Conservation (phyloP, 306 rosid genomes). For the Acacia melanoxylon region DNA sequence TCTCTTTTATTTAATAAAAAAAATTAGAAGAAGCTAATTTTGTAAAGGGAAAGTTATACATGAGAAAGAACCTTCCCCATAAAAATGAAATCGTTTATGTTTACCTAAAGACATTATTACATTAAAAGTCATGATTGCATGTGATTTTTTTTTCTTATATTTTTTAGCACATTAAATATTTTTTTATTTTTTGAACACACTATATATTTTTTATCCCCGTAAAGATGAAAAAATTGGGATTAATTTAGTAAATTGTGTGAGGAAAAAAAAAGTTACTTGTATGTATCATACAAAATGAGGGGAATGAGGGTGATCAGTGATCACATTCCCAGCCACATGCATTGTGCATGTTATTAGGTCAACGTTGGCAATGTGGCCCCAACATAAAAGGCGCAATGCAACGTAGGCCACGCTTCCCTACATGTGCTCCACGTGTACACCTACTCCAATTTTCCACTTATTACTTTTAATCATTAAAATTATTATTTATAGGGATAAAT, state of each 20-base stretch:
- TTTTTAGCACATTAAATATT: too few relatives aligned
- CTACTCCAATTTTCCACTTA: not conserved
- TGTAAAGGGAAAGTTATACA: not conserved
- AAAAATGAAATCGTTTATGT: not conserved
- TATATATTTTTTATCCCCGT: not conserved
- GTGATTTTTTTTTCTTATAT: too few relatives aligned
- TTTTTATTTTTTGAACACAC: too few relatives aligned
- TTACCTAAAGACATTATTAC: not conserved
- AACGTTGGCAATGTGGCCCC: slow-evolving; percentile 29
- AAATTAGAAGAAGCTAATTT: not conserved
- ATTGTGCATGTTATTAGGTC: slow-evolving; percentile 7
- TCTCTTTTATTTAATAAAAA: too few relatives aligned
- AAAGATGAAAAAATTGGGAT: not conserved
- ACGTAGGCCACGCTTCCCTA: slow-evolving; percentile 12
- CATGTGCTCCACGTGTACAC: slow-evolving; percentile 46
- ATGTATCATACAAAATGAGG: not conserved
- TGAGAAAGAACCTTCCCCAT: not conserved
- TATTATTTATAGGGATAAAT: too few relatives aligned
- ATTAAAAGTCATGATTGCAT: not conserved
- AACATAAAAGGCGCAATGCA: not conserved
- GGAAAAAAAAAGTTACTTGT: not conserved
- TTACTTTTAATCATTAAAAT: not conserved
- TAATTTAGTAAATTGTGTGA: not conserved
- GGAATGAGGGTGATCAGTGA: not conserved
- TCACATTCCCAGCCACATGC: not conserved